These are phyloP conservation scores for Thalassiosira sp. DNA, from an alignment of 352 stramenopile species.

Conservation along the genomic window DNA sequence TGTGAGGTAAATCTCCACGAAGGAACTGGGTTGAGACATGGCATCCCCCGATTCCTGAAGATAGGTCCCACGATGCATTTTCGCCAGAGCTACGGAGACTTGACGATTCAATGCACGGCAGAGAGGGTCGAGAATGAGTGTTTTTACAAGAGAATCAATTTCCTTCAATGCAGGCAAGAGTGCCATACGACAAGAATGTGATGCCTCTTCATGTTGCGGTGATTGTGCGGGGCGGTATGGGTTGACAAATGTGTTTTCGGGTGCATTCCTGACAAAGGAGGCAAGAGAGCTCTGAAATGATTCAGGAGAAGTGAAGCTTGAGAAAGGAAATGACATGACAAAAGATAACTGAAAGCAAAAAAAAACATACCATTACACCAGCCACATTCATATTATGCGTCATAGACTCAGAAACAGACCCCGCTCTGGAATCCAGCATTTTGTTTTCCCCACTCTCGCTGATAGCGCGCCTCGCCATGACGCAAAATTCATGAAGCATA, in stretches of 20 bases:
- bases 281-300: constrained; percentile 55
- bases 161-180: constrained; percentile 66
- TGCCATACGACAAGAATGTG: constrained; percentile 62
- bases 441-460: constrained; percentile 56
- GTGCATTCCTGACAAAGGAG: constrained; percentile 62
- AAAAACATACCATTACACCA: constrained; percentile 60
- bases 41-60: constrained; percentile 44
- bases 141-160: constrained; percentile 75
- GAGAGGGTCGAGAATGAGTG: constrained; percentile 63
- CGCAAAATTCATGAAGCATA: constrained; percentile 74
- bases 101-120: constrained; percentile 64
- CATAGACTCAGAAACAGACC: constrained; percentile 54
- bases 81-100: constrained; percentile 55
- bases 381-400: constrained; percentile 76
- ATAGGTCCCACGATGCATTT: constrained; percentile 74
- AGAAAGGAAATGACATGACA: constrained; percentile 6
- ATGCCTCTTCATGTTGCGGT: constrained; percentile 75
- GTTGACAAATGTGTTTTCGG: constrained; percentile 76
- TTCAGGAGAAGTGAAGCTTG: constrained; percentile 1
- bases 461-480: constrained; percentile 58
- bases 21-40: constrained; percentile 43
- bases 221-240: constrained; percentile 75
- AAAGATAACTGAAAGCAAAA: constrained; percentile 2
- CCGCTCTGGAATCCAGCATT: constrained; percentile 44
- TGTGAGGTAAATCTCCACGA: constrained; percentile 74